Evolutionary conservation across 345 rosid species (phyloP).

Genomic region (Populus simonii): DNA sequence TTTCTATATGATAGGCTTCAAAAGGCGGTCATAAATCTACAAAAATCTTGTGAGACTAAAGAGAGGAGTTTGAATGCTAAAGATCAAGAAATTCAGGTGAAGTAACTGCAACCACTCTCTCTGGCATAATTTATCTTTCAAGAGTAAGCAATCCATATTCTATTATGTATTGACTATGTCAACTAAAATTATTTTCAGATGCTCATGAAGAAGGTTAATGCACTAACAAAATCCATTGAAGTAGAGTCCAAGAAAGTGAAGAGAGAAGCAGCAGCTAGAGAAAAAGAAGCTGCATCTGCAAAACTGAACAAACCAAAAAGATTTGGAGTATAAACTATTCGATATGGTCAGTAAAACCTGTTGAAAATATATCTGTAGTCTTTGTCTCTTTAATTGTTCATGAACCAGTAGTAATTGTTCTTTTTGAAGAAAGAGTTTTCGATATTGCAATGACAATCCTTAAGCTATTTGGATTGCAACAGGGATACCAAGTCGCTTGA

Average conservation of each 20-base stretch:
- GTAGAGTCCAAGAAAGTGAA: constrained; percentile 72
- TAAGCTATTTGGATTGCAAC: constrained; percentile 5
- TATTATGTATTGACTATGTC: background rate
- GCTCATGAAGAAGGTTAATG: constrained; percentile 74
- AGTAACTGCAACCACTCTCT: background rate
- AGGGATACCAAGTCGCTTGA: constrained; percentile 30
- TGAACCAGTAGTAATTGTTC: no score
- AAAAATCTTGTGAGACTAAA: constrained; percentile 64
- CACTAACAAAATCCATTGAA: constrained; percentile 69
- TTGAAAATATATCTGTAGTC: background rate
- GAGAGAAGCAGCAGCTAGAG: constrained; percentile 71
- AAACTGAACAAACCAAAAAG: constrained; percentile 40
- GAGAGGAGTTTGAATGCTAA: constrained; percentile 53
- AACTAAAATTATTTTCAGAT: constrained; percentile 39
- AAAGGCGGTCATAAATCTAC: constrained; percentile 67
- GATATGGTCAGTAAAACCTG: constrained; percentile 28
- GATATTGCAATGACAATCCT: background rate
- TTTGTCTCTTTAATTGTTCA: background rate
- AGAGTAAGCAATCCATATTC: background rate
- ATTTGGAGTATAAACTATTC: constrained; percentile 22
- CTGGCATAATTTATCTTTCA: background rate
- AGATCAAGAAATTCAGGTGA: constrained; percentile 80
- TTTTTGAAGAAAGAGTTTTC: background rate
- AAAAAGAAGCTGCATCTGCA: constrained; percentile 46
- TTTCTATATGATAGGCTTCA: constrained; percentile 85